phyloP scores from a whole-genome alignment of 192 early-diverging fungal species.

The Mortierella antarctica region DNA sequence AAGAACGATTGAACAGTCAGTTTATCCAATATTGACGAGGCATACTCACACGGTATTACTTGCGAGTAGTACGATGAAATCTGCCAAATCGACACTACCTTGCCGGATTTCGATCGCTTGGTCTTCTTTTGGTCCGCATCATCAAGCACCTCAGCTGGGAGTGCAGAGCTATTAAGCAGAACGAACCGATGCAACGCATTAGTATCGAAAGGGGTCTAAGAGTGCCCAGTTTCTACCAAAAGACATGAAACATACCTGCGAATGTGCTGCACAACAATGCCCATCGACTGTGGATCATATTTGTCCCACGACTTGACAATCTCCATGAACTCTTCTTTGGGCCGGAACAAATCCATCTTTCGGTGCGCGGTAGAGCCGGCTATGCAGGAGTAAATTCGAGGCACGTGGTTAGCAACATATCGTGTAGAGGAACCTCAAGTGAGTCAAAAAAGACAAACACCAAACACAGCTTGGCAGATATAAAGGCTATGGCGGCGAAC shows the following conservation, averaged over 20 bases:
- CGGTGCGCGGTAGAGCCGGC: constrained; percentile 62
- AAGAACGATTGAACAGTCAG: no score
- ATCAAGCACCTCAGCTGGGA: constrained; percentile 56
- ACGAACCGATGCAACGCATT: not conserved
- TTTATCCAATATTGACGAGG: no score
- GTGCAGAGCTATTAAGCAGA: constrained; percentile 21
- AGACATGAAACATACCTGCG: constrained; percentile 56
- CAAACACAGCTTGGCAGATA: not conserved
- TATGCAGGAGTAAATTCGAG: not conserved
- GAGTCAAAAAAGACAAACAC: no score
- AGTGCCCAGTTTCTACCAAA: not conserved
- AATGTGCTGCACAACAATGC: constrained; percentile 69
- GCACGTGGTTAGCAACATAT: not conserved
- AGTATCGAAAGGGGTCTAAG: not conserved
- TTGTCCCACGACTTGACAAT: constrained; percentile 86
- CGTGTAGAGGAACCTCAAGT: constrained; percentile 11
- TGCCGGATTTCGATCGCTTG: constrained; percentile 52
- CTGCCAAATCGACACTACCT: constrained; percentile 30
- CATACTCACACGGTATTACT: not conserved
- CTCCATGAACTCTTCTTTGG: constrained; percentile 84
- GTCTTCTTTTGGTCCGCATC: constrained; percentile 50
- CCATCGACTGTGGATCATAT: constrained; percentile 76
- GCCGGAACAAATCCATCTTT: constrained; percentile 82
- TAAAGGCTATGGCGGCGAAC: constrained; percentile 13
- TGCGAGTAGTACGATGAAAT: not conserved